Evolutionary conservation across 2,329 filamentous ascomycete species (phyloP).

Genomic region (Chrysoporthe puriensis): DNA sequence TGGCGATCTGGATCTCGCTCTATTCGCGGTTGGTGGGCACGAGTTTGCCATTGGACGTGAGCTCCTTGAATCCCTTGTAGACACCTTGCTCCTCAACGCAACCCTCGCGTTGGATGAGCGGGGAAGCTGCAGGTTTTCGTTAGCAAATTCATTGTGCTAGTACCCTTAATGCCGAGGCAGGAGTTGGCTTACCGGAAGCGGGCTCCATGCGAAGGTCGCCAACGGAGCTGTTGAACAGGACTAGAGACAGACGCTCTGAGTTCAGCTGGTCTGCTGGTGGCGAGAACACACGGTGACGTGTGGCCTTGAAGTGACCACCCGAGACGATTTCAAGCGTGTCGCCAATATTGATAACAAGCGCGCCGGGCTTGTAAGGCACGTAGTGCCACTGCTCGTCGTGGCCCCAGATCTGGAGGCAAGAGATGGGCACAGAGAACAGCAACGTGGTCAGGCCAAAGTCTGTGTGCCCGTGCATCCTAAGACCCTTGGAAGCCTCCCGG

Average conservation of each 20-base stretch:
- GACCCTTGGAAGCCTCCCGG: constrained; percentile 40
- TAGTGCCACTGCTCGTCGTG: constrained; percentile 50
- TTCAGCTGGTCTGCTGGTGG: constrained; percentile 46
- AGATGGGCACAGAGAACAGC: constrained; percentile 51
- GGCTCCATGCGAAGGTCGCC: constrained; percentile 48
- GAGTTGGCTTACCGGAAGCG: constrained; percentile 32
- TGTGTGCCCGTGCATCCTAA: constrained; percentile 52
- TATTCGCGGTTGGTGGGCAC: constrained; percentile 51
- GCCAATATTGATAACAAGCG: constrained; percentile 54
- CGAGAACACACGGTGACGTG: constrained; percentile 47
- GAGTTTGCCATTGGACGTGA: constrained; percentile 43
- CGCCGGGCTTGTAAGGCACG: constrained; percentile 48
- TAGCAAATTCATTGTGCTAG: neutral
- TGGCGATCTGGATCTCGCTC: constrained; percentile 54
- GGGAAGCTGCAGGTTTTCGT: constrained; percentile 31
- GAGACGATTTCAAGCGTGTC: constrained; percentile 50
- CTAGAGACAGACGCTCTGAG: constrained; percentile 45
- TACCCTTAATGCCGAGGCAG: neutral
- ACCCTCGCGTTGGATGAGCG: constrained; percentile 42
- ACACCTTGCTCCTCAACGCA: constrained; percentile 49
- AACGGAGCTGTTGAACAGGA: constrained; percentile 50
- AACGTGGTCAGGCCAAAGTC: constrained; percentile 52
- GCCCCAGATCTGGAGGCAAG: constrained; percentile 50
- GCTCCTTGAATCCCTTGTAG: constrained; percentile 49
- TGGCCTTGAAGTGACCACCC: constrained; percentile 51